A percentile compares a stretch with the other conserved stretches of the same genome.
Conservation (phyloP, 441 rosid genomes). For the Gossypium schwendimanii region DNA sequence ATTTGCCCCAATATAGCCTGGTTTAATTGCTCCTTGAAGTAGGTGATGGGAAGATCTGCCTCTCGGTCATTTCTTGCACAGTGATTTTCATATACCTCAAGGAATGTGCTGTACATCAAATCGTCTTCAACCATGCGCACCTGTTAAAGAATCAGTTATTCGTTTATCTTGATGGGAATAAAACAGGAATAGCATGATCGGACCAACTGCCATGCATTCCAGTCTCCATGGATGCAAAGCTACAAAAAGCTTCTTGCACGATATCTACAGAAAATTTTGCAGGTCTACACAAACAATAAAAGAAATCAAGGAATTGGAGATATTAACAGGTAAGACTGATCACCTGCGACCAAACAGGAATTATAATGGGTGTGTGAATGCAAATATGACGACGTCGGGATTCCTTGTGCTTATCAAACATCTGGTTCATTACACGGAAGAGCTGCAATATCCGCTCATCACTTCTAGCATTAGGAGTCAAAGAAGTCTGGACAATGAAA, state of each 20-base stretch:
- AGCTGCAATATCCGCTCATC: conserved; percentile 95
- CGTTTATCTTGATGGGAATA: background rate
- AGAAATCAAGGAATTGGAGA: background rate
- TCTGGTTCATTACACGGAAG: conserved; percentile 96
- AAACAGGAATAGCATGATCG: background rate
- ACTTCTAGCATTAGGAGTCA: conserved; percentile 97
- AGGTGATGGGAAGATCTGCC: conserved; percentile 83
- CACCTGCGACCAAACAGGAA: conserved; percentile 99
- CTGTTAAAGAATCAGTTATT: conserved; percentile 24
- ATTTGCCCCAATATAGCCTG: conserved; percentile 86
- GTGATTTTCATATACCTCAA: conserved; percentile 96
- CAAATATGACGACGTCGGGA: conserved; percentile 84
- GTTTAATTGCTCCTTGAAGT: conserved; percentile 91
- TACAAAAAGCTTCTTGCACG: background rate
- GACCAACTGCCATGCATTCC: background rate
- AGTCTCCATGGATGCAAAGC: background rate
- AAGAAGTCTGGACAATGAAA: conserved; percentile 93
- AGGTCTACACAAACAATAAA: conserved; percentile 9
- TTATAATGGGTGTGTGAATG: conserved; percentile 91
- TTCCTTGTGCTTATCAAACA: conserved; percentile 98
- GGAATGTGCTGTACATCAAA: conserved; percentile 91
- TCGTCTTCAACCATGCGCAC: conserved; percentile 99
- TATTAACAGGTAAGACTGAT: conserved; percentile 8
- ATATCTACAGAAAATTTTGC: background rate
- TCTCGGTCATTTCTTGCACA: conserved; percentile 85